Percentiles rank a stretch among this genome's conserved stretches.
These are phyloP conservation scores for Lipomyces japonicus DNA, from an alignment of 805 yeast species.

Conservation along the genomic window DNA sequence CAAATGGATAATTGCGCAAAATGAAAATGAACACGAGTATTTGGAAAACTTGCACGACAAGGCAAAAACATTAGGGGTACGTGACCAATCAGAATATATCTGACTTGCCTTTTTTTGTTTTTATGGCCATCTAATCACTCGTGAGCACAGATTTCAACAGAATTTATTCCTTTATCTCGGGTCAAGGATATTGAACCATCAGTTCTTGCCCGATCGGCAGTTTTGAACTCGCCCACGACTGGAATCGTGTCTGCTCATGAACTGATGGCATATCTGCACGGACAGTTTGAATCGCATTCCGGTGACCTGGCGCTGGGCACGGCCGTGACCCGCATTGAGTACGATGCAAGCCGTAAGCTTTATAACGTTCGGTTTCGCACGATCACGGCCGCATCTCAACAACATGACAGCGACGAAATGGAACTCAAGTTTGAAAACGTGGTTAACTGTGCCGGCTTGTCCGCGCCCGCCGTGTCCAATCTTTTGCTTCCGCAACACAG, in stretches of 20 bases:
- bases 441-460: conserved; percentile 75
- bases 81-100: no score
- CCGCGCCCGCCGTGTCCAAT: conserved; percentile 70
- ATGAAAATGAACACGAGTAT: conserved; percentile 56
- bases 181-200: conserved; percentile 59
- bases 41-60: conserved; percentile 52
- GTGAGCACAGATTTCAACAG: conserved; percentile 46
- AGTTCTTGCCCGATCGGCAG: conserved; percentile 58
- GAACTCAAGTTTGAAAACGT: conserved; percentile 53
- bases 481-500: conserved; percentile 61
- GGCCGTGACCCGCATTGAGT: conserved; percentile 45
- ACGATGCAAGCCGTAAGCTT: conserved; percentile 9
- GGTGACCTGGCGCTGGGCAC: conserved; percentile 69
- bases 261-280: conserved; percentile 55
- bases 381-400: conserved; percentile 32
- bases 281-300: conserved; percentile 51
- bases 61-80: conserved; percentile 47
- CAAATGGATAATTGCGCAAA: conserved; percentile 83
- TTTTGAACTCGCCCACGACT: conserved; percentile 71
- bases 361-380: conserved; percentile 31
- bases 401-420: conserved; percentile 36
- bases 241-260: conserved; percentile 85
- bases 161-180: conserved; percentile 46
- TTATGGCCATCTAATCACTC: not conserved
- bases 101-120: not conserved